Percentiles rank a stretch among this genome's conserved stretches.
Evolutionary conservation across 768 basidiomycete genomes (phyloP).

Genomic region (Russula abietina): DNA sequence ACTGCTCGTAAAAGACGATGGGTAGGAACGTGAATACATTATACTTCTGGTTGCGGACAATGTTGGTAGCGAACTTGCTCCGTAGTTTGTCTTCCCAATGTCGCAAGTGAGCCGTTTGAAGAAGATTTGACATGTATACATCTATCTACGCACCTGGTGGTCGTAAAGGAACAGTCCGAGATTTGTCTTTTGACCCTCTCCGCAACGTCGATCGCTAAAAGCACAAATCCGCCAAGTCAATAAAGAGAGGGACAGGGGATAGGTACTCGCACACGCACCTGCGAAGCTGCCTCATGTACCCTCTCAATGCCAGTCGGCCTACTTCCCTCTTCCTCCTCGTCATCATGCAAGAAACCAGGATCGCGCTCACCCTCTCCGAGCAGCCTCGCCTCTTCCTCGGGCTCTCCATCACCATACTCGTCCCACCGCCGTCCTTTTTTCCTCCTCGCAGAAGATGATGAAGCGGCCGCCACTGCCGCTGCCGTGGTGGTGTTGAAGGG

Average conservation of each 20-base stretch:
- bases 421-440: conserved; percentile 17
- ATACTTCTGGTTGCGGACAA: conserved; percentile 97
- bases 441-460: conserved; percentile 9
- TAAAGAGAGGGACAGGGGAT: neutral
- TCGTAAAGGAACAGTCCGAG: conserved; percentile 71
- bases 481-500: neutral
- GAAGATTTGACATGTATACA: neutral
- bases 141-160: conserved; percentile 47
- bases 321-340: conserved; percentile 33
- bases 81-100: conserved; percentile 57
- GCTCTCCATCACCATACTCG: conserved; percentile 16
- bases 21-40: conserved; percentile 95
- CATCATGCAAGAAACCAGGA: conserved; percentile 36
- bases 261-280: conserved; percentile 25
- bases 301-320: conserved; percentile 23
- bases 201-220: conserved; percentile 29
- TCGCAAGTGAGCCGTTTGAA: neutral
- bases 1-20: conserved; percentile 96
- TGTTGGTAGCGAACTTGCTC: conserved; percentile 74
- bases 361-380: conserved; percentile 30
- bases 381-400: conserved; percentile 21
- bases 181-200: conserved; percentile 52
- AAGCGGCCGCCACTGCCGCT: neutral
- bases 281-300: conserved; percentile 21
- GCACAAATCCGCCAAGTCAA: conserved; percentile 24